Base-by-base conservation (phyloP, 2,329 filamentous ascomycete genomes). In the Fusarium sp. region DNA sequence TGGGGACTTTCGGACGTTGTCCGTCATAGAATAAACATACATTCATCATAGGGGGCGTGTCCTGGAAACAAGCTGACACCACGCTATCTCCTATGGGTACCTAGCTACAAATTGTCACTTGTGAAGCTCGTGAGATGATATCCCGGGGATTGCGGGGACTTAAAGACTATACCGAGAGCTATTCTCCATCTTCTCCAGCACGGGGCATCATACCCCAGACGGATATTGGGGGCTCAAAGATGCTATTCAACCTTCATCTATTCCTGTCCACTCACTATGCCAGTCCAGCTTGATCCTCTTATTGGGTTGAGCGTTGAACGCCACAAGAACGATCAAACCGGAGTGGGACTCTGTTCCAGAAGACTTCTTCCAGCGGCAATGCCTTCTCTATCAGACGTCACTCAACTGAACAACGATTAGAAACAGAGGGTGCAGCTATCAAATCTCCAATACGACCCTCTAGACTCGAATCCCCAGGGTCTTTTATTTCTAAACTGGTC, bases 1-100 rank as follows among this genome's bases (percentile, higher is more conserved):
- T 69, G 54, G 63, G 63, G 53, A 40, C 37, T 34, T 53, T 71
- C 68, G 68, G 68, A 70, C 55, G 68, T 70, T 70, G 68, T 59
- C 68, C 68, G 68, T 71, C 49, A 29, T 46, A 27, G 24, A 70
- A 25, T 24, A 70, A 45, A 41, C 49, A 52, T 41, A 53, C 45
- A 64, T 54, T 32, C 52, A 56, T 46, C 41, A 20, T 37, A 40
- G 48, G 67, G 67, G 58, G 67, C 24, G 66, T 66, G 67, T 52
- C 12, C 51, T n/a, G 24, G 22, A 42, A 24, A 20, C 45, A 46
- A 30, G 25, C 45, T 52, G 63, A 61, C 41, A 52, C 64, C 59
- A 61, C 55, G 53, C 64, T 69, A 60, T 37, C 37, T 22, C 4
- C 16, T 41, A 46, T 37, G 34, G 34, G 34, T 54, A 42, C 27